Evolutionary conservation across 345 rosid genomes (phyloP).

Genomic region (Populus deltoides): DNA sequence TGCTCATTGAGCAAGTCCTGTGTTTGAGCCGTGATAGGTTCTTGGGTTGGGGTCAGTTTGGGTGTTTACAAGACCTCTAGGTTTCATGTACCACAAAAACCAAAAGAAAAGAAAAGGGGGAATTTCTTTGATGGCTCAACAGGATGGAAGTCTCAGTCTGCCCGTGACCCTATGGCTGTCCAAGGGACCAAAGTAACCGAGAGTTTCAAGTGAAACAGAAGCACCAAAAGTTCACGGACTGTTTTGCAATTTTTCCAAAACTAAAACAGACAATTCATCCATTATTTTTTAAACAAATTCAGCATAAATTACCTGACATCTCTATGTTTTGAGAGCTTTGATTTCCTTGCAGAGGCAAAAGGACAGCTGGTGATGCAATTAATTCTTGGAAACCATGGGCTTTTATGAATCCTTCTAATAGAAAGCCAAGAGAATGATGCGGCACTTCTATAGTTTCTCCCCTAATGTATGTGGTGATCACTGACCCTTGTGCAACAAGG

Average conservation of each 20-base stretch:
- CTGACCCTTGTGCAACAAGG: constrained; percentile 64
- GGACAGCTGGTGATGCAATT: constrained; percentile 58
- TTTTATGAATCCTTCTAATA: constrained; percentile 76
- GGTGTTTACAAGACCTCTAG: not conserved
- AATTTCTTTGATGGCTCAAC: not conserved
- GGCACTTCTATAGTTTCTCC: constrained; percentile 75
- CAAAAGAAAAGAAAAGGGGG: not conserved
- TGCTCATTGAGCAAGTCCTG: not conserved
- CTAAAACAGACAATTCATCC: not conserved
- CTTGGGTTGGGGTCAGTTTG: not conserved
- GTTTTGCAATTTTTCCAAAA: not conserved
- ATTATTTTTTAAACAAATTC: not conserved
- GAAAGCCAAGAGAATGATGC: constrained; percentile 57
- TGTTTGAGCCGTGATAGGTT: not conserved
- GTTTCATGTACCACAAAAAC: not conserved
- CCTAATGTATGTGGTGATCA: constrained; percentile 45
- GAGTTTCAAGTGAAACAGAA: not conserved
- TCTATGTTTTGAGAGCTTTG: constrained; percentile 34
- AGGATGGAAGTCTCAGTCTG: not conserved
- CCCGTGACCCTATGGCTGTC: not conserved
- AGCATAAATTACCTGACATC: constrained; percentile 47
- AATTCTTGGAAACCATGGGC: constrained; percentile 53
- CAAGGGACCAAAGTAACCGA: not conserved
- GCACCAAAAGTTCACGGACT: not conserved
- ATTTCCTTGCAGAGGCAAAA: constrained; percentile 41